Percentiles rank a stretch among this genome's conserved stretches.
These are phyloP conservation scores for Maudiozyma humilis DNA, from an alignment of 1,139 yeast species.

Conservation along the genomic window DNA sequence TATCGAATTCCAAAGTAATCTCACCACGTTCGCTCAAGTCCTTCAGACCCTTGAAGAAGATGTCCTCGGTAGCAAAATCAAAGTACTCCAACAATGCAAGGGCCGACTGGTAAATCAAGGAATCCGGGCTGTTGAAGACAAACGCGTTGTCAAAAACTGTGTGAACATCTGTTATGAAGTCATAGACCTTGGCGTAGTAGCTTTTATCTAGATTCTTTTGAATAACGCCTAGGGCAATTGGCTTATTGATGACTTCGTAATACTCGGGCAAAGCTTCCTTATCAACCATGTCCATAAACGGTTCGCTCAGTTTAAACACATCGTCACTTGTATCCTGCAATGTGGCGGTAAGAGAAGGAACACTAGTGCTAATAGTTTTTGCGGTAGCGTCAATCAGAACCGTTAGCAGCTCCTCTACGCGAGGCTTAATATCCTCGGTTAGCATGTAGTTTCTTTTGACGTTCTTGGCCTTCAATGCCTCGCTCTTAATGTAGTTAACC, in stretches of 20 bases:
- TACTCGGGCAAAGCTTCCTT: constrained; percentile 51
- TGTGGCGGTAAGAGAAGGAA: constrained; percentile 6
- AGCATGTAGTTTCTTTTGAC: constrained; percentile 27
- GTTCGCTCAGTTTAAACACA: constrained; percentile 39
- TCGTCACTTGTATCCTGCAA: constrained; percentile 23
- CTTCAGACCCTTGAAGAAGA: constrained; percentile 25
- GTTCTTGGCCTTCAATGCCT: constrained; percentile 30
- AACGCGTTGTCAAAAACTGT: constrained; percentile 52
- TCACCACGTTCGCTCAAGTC: constrained; percentile 30
- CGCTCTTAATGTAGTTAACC: constrained; percentile 28
- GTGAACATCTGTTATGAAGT: constrained; percentile 41
- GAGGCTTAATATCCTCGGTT: constrained; percentile 25
- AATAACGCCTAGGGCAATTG: constrained; percentile 48
- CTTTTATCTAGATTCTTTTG: constrained; percentile 38
- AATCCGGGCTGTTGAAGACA: constrained; percentile 47
- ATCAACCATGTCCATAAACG: constrained; percentile 52
- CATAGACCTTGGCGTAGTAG: constrained; percentile 39
- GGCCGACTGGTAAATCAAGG: constrained; percentile 52
- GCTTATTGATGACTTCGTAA: constrained; percentile 45
- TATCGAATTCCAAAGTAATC: constrained; percentile 26
- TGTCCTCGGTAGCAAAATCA: constrained; percentile 19
- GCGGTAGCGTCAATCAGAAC: constrained; percentile 36
- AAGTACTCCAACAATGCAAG: constrained; percentile 34
- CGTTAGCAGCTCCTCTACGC: constrained; percentile 28
- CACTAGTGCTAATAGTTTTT: constrained; percentile 29